A percentile compares a stretch with the other conserved stretches of the same genome.
Evolutionary conservation across 2,329 filamentous ascomycete genomes (phyloP).

Genomic region (Alternaria sp.): DNA sequence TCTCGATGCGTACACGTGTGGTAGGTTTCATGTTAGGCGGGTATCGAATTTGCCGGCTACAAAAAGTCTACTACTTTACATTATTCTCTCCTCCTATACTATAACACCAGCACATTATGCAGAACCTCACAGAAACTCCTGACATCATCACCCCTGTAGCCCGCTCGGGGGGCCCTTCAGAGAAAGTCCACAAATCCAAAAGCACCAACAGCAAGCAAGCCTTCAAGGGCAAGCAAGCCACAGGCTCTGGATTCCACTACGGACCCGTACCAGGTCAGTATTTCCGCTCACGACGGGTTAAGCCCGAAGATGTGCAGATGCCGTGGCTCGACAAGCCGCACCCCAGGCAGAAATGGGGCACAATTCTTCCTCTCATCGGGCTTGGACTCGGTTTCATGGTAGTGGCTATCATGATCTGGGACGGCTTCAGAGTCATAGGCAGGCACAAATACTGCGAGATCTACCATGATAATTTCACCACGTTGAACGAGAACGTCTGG

Average conservation of each 20-base stretch:
- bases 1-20: background rate
- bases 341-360: conserved; percentile 86
- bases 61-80: background rate
- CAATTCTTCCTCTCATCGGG: conserved; percentile 78
- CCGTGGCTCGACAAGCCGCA: conserved; percentile 79
- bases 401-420: conserved; percentile 77
- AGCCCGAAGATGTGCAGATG: conserved; percentile 77
- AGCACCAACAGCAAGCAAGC: conserved; percentile 5
- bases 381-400: conserved; percentile 73
- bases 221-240: conserved; percentile 9
- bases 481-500: conserved; percentile 70
- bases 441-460: conserved; percentile 78
- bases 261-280: conserved; percentile 41
- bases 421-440: conserved; percentile 75
- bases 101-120: background rate
- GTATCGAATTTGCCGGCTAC: background rate
- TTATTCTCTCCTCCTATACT: background rate
- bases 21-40: background rate
- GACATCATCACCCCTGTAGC: background rate
- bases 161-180: background rate
- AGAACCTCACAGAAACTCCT: background rate
- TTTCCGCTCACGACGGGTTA: conserved; percentile 77
- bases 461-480: conserved; percentile 71
- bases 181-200: conserved; percentile 12
- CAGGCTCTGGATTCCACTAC: conserved; percentile 19